Evolutionary conservation across 2,329 filamentous ascomycete species (phyloP), one percentile per base, ranked within the genome.

Genomic region (Epichloe uncinata): DNA sequence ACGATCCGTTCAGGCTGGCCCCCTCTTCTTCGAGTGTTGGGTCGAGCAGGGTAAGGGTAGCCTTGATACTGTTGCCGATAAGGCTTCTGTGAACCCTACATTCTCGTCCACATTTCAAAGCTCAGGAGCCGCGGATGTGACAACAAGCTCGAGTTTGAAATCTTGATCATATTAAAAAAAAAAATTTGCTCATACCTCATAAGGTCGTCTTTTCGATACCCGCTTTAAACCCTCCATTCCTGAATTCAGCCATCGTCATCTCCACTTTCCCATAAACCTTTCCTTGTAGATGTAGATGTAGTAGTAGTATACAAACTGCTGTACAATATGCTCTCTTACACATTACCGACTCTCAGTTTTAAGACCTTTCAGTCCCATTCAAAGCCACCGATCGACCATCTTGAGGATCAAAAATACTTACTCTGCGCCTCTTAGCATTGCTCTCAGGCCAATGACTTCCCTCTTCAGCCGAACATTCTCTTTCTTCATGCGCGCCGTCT

Each of bases 381-480:
- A 30, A 30, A 53, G 46, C 41, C 40, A 40, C 38, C 44, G 47
- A 41, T 44, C 48, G 48, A 57, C 51, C 56, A 54, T 56, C 53
- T 47, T 42, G 43, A 54, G 57, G 52, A 52, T 57, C 55, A 58
- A 51, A 55, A 54, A 54, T 53, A 54, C 57, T 60, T 64, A 65
- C 50, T 66, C 64, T 37, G 60, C 66, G 26, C 68, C 70, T 64
- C 73, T 78, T 50, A 79, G 59, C 55, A 77, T 60, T 45, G 79
- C 72, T 59, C 78, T 72, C 58, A 85, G 68, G 47, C 86, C 87
- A 35, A 84, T 78, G 61, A 90, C 82, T 70, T 95, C 89, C 58
- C 89, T 76, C 71, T 85, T 89, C 59, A 96, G 67, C 54, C 87
- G 74, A 50, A 83, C 79, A 63, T 95, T 95, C 65, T 97, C 91